Conservation (phyloP, 2,329 filamentous ascomycete genomes). For the Amesomyces nigricolor region DNA sequence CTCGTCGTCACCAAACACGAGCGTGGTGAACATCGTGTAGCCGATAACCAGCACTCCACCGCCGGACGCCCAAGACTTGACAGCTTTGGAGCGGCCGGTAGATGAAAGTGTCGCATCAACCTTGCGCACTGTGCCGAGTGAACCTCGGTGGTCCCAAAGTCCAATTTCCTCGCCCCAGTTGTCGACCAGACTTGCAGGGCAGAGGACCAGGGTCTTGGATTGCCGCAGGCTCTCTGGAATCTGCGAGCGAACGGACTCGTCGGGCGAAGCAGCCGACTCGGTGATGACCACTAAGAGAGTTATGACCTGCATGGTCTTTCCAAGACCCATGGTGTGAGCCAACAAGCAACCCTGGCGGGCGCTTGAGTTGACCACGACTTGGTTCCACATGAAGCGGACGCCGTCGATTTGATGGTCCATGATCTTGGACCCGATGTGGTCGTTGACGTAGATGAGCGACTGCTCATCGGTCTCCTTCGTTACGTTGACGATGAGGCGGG, state of each 20-base stretch:
- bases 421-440: constrained; percentile 57
- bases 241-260: constrained; percentile 54
- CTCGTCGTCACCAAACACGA: constrained; percentile 32
- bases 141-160: constrained; percentile 56
- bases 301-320: constrained; percentile 89
- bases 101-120: constrained; percentile 39
- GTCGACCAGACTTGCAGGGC: constrained; percentile 66
- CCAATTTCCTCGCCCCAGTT: constrained; percentile 80
- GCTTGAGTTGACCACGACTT: constrained; percentile 58
- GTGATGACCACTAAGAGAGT: constrained; percentile 72
- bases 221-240: constrained; percentile 60
- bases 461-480: constrained; percentile 52
- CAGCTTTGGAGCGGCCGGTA: constrained; percentile 37
- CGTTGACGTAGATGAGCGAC: constrained; percentile 58
- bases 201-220: constrained; percentile 66
- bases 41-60: constrained; percentile 75
- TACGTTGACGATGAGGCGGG: constrained; percentile 60
- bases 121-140: constrained; percentile 52
- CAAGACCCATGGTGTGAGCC: constrained; percentile 86
- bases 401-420: constrained; percentile 78
- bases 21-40: constrained; percentile 60
- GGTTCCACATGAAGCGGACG: constrained; percentile 84
- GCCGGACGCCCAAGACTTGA: constrained; percentile 54
- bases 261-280: constrained; percentile 55
- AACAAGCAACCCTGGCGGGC: constrained; percentile 70